These are phyloP conservation scores for Beta vulgaris DNA, from an alignment of 148 eudicot genomes.

Conservation along the genomic window DNA sequence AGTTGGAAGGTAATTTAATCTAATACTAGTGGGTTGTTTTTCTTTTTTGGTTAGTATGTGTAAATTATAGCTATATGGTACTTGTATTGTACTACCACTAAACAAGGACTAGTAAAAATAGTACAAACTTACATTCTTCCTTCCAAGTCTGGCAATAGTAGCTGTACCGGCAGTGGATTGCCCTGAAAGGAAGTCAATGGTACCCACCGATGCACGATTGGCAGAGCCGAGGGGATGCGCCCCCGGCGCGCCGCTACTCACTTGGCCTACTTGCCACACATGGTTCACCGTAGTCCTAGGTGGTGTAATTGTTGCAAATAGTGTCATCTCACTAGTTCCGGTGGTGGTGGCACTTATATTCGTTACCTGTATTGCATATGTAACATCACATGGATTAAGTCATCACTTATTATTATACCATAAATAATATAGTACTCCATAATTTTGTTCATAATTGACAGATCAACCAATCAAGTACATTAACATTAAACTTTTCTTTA, in stretches of 20 bases:
- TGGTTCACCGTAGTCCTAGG: conserved; percentile 60
- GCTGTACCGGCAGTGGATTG: conserved; percentile 18
- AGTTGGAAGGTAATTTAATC: neutral
- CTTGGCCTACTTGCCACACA: conserved; percentile 80
- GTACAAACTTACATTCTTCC: conserved; percentile 35
- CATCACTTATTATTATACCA: neutral
- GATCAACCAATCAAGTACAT: too few species aligned
- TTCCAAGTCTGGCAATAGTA: conserved; percentile 9
- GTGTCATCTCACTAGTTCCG: conserved; percentile 37
- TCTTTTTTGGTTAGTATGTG: neutral
- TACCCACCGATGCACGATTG: conserved; percentile 38
- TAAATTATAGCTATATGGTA: too few species aligned
- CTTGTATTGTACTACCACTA: neutral
- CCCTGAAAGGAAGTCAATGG: conserved; percentile 52
- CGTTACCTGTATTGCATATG: conserved; percentile 30
- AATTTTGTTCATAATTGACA: too few species aligned
- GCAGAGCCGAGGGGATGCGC: conserved; percentile 19
- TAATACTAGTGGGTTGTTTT: neutral
- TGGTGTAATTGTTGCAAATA: conserved; percentile 61
- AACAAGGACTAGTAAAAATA: neutral
- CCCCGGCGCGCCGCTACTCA: conserved; percentile 23
- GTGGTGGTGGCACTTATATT: conserved; percentile 38
- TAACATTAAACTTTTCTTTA: too few species aligned
- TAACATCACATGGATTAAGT: neutral
- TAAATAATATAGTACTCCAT: neutral